Base-by-base conservation (phyloP, 1,284 basidiomycete genomes). In the Bjerkandera adusta region DNA sequence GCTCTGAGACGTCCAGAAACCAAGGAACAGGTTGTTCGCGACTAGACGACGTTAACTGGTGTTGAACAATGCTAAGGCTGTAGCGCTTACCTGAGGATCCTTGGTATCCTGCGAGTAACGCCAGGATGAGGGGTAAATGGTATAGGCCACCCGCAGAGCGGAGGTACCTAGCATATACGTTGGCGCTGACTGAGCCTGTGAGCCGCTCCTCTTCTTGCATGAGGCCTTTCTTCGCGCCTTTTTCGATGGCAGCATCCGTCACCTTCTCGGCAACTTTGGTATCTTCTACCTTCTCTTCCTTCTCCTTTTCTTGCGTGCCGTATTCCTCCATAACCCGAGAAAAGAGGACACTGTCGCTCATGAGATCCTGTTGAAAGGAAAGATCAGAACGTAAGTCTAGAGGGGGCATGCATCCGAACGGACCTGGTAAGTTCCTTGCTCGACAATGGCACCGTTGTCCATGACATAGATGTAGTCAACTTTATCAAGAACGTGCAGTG, bases 381-480 rank as follows among this genome's bases (percentile, higher is more conserved):
- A 36, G 7, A 6, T 30, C 7, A 22, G 33, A 44, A 44, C 20
- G 38, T 33, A 29, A 18, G 15, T 18, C 20, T 15, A 26, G 22
- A 40, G 37, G 21, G 3, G 4, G 27, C 21, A 30, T n/a, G 15
- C 22, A 12, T 15, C 27, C 5, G n/a, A 3, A 48, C 66, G 21
- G 53, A 79, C 80, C 47, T 74, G 56, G 56, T 77, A 87, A 1
- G 79, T 80, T 27, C 85, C 84, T 56, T 76, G 67, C 62, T 87
- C 85, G 12, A 68, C 78, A 25, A 89, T 77, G 7, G 60, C 62
- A 6, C 87, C 87, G 47, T 86, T 75, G 25, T 91, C 87, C 63
- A 89, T 76, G 30, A 84, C 77, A 60, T 89, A 85, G 45, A 92
- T 82, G 57, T 81, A 76, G 61, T 80, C 78, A 2, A 74, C 72